These are phyloP conservation scores for Xerocomellus dryophilus DNA, from an alignment of 768 basidiomycete genomes.

Conservation along the genomic window DNA sequence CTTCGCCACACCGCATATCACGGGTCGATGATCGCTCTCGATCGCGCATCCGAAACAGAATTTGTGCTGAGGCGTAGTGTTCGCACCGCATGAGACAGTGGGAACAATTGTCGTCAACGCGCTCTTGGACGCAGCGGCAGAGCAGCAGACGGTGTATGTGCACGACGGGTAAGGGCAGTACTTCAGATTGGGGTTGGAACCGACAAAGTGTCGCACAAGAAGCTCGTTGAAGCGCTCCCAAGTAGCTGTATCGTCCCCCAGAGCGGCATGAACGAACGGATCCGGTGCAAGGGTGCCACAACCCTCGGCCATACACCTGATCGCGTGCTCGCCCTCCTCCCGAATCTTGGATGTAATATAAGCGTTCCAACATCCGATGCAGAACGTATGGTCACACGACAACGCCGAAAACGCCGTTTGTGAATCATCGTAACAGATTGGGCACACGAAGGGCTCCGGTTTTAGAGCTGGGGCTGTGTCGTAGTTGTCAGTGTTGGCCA, in stretches of 20 bases:
- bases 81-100: slow-evolving; percentile 79
- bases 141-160: slow-evolving; percentile 90
- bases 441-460: slow-evolving; percentile 72
- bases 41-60: slow-evolving; percentile 96
- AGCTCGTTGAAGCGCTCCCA: slow-evolving; percentile 81
- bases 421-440: slow-evolving; percentile 87
- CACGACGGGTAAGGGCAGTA: slow-evolving; percentile 97
- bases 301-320: slow-evolving; percentile 79
- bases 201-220: slow-evolving; percentile 86
- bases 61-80: slow-evolving; percentile 54
- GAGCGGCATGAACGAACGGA: slow-evolving; percentile 52
- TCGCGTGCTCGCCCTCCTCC: slow-evolving; percentile 70
- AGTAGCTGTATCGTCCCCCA: slow-evolving; percentile 53
- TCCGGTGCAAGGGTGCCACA: slow-evolving; percentile 68
- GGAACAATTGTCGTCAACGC: slow-evolving; percentile 80
- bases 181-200: slow-evolving; percentile 75
- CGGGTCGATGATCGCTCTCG: slow-evolving; percentile 87
- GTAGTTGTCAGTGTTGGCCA: not conserved
- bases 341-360: slow-evolving; percentile 79
- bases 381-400: slow-evolving; percentile 83
- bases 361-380: slow-evolving; percentile 78
- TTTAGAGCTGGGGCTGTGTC: slow-evolving; percentile 25
- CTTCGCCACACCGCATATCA: slow-evolving; percentile 83
- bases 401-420: slow-evolving; percentile 69
- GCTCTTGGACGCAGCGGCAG: slow-evolving; percentile 70